Base-by-base conservation (phyloP, 2,329 filamentous ascomycete species). In the Cercospora canescens region DNA sequence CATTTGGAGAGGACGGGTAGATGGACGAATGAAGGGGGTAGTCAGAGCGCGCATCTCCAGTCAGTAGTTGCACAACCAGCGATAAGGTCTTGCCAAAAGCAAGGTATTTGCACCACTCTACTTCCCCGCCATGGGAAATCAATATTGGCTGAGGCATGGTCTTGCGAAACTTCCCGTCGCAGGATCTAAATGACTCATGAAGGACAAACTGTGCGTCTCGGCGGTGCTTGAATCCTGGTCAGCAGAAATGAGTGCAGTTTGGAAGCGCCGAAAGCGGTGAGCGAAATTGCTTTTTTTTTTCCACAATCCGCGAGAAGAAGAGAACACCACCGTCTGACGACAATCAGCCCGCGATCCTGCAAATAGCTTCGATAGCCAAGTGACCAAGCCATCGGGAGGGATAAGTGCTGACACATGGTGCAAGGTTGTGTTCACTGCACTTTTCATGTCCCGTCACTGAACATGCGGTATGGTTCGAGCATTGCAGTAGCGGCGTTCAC, bases 1-100 rank as follows among this genome's bases (percentile, higher is more conserved):
- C 94, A 0, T 98, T 98, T 83, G 95, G 95, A 0, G 90, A 91
- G 73, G 84, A 84, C 37, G 62, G 64, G 11, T 56, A 35, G 6
- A 56, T 24, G 26, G 4, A 34, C 35, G 35, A n/a, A 35, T 18
- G 12, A 50, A 50, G 24, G 8, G 24, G 24, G 24, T 28, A 1
- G 12, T 4, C 4, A 28, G 24, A 2, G 21, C 21, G 14, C 45
- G 14, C 1, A 8, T 28, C 21, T 28, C 1, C 11, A 28, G 26
- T 4, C 45, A 50, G n/a, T 16, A 28, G 14, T 2, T 5, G 24
- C 24, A n/a, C n/a, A 50, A 24, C 2, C 45, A 9, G 45, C 16
- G 45, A 28, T 50, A 26, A 30, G 6, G 21, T 24, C 14, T 50
- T 9, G 21, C 12, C 45, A 30, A 50, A 16, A 14, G 12, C 45